These are phyloP conservation scores for Knufia fluminis DNA, from an alignment of 2,329 filamentous ascomycete species.

Conservation along the genomic window DNA sequence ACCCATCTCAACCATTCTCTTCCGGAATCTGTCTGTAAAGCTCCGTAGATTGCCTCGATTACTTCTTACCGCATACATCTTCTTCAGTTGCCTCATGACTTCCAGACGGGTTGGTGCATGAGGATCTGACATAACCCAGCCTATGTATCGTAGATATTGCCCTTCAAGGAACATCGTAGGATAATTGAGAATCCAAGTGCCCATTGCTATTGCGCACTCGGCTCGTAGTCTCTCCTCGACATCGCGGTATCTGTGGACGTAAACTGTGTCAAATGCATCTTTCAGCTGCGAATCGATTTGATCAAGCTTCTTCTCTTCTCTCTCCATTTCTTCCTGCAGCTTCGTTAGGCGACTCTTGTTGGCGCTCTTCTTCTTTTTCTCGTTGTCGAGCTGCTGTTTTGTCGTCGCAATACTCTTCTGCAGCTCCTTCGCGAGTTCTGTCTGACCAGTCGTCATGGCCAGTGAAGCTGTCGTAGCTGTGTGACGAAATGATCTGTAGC, in stretches of 20 bases:
- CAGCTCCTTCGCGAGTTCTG: slow-evolving; percentile 61
- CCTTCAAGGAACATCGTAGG: slow-evolving; percentile 86
- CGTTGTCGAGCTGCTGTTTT: slow-evolving; percentile 68
- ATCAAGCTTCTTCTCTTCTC: slow-evolving; percentile 61
- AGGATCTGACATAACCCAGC: slow-evolving; percentile 87
- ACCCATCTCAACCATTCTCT: slow-evolving; percentile 85
- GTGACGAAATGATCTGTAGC: slow-evolving; percentile 82
- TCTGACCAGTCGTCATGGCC: slow-evolving; percentile 68
- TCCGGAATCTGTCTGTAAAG: slow-evolving; percentile 86
- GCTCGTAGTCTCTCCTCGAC: slow-evolving; percentile 80
- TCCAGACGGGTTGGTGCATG: slow-evolving; percentile 67
- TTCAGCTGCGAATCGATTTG: slow-evolving; percentile 62
- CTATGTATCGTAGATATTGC: slow-evolving; percentile 81
- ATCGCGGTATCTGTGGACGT: slow-evolving; percentile 91
- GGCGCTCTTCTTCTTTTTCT: slow-evolving; percentile 60
- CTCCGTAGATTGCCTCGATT: slow-evolving; percentile 69
- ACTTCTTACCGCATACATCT: slow-evolving; percentile 69
- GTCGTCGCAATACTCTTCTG: slow-evolving; percentile 64
- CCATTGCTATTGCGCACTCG: slow-evolving; percentile 79
- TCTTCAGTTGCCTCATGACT: slow-evolving; percentile 71
- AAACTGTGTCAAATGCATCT: slow-evolving; percentile 85
- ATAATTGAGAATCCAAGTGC: slow-evolving; percentile 76
- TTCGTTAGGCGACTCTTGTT: slow-evolving; percentile 71
- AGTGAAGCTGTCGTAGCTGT: slow-evolving; percentile 81
- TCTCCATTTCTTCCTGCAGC: slow-evolving; percentile 61